Conservation (phyloP, 2,329 filamentous ascomycete species). For the Amauroascus niger region DNA sequence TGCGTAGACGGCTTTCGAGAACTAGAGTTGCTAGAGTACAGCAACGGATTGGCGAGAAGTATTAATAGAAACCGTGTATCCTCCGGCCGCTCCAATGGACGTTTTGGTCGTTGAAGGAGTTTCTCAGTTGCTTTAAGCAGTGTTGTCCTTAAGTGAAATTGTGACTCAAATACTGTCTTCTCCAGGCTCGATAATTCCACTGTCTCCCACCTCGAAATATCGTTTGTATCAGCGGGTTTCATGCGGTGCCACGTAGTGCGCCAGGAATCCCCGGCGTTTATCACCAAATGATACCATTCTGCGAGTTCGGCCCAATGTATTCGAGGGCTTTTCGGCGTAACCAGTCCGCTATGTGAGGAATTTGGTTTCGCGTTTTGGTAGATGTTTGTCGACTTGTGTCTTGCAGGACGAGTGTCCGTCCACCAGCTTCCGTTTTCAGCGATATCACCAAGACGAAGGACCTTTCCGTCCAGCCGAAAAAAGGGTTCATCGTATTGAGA, state of each 20-base stretch:
- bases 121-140: slow-evolving; percentile 70
- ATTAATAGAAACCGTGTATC: slow-evolving; percentile 71
- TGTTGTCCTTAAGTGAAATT: slow-evolving; percentile 58
- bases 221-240: slow-evolving; percentile 28
- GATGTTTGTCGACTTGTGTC: slow-evolving; percentile 24
- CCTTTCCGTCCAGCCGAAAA: slow-evolving; percentile 62
- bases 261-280: slow-evolving; percentile 62
- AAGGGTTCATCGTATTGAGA: slow-evolving; percentile 29
- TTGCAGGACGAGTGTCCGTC: slow-evolving; percentile 50
- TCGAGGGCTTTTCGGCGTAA: slow-evolving; percentile 53
- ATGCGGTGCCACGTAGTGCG: slow-evolving; percentile 49
- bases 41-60: slow-evolving; percentile 65
- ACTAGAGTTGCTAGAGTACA: slow-evolving; percentile 42
- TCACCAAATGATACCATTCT: slow-evolving; percentile 64
- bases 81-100: slow-evolving; percentile 55
- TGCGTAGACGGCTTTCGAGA: neutral
- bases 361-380: slow-evolving; percentile 28
- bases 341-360: slow-evolving; percentile 26
- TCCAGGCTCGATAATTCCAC: slow-evolving; percentile 41
- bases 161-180: slow-evolving; percentile 49
- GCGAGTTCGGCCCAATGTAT: slow-evolving; percentile 65
- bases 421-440: slow-evolving; percentile 78
- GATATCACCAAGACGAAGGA: slow-evolving; percentile 62
- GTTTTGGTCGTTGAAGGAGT: slow-evolving; percentile 67
- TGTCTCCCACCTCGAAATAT: slow-evolving; percentile 31